These are phyloP conservation scores for Chlamydomonas applanata DNA, from an alignment of 139 green algal species.

Conservation along the genomic window DNA sequence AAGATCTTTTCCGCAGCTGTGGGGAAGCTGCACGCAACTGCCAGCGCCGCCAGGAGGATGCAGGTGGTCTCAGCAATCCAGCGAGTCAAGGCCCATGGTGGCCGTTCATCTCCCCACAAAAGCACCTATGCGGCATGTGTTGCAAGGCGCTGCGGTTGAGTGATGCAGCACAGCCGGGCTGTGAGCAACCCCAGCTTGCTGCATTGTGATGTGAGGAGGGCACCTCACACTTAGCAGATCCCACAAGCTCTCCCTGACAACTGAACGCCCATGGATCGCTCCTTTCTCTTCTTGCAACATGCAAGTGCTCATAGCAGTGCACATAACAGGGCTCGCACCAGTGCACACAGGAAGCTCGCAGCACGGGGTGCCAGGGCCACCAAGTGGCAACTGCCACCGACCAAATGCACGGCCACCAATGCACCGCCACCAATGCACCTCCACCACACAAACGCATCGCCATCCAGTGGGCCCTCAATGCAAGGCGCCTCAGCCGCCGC, in stretches of 20 bases:
- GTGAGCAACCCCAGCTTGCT: too few relatives aligned
- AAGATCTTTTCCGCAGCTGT: slow-evolving; percentile 57
- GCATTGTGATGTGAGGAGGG: too few relatives aligned
- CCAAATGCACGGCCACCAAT: neutral
- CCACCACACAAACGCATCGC: neutral
- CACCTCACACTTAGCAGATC: too few relatives aligned
- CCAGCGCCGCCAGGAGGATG: slow-evolving; percentile 30
- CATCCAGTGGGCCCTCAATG: neutral
- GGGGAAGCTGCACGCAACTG: slow-evolving; percentile 34
- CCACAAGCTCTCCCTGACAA: too few relatives aligned
- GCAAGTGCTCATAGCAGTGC: too few relatives aligned
- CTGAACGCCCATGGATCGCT: too few relatives aligned
- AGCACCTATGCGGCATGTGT: too few relatives aligned
- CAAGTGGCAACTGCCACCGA: neutral
- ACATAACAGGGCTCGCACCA: too few relatives aligned
- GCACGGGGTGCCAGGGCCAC: neutral
- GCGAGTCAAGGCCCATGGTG: too few relatives aligned
- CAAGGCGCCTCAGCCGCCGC: slow-evolving; percentile 29
- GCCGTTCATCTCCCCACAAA: neutral
- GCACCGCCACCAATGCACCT: neutral
- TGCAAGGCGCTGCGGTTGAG: too few relatives aligned
- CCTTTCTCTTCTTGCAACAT: too few relatives aligned
- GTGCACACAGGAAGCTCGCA: neutral
- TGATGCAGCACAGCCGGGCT: too few relatives aligned
- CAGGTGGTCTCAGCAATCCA: slow-evolving; percentile 11